Evolutionary conservation across 768 basidiomycete species (phyloP), one percentile per base, ranked within the genome.

Genomic region (Xanthoconium purpureum): DNA sequence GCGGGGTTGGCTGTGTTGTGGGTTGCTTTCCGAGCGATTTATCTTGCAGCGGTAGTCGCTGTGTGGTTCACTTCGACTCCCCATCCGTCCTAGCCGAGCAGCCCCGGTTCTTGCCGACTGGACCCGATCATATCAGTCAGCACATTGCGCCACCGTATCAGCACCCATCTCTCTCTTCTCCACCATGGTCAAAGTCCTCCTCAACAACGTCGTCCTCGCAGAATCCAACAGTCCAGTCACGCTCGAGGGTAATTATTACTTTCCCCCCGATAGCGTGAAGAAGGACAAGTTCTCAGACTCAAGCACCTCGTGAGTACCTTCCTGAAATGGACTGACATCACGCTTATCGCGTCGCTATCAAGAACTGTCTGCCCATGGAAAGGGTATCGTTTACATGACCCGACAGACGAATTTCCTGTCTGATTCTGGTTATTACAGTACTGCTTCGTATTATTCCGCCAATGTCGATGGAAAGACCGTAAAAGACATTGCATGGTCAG

Each of bases 201-300:
- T 84, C 55, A 73, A 83, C 62, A 79, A 77, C 28, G 69, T 69
- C 13, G 69, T 78, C 14, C 75, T 91, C 62, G 89, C 89, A 1
- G 79, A 88, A 52, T 81, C 79, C 8, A 70, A 75, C 58, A 69
- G 75, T 0, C 84, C 88, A 0, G 71, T 82, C 36, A 67, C 80
- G 7, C 78, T 91, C 45, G 87, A 89, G 62, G 80, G 79, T 13
- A 89, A 87, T 59, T 82, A 87, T 59, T 90, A 90, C 72, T 91
- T 91, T 66, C 87, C 89, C 5, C 83, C 84, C 0, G 67, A 74
- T 2, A 71, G 79, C 1, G 72, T 91, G 28, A 73, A 78, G 39
- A 74, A 69, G 40, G 68, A 74, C 5, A 58, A 76, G 13, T 76
- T 90, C 58, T 74, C 56, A 15, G 66, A 73, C 18, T 90, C 89